phyloP scores from a whole-genome alignment of 352 stramenopile genomes.

The Globisporangium orthogonon region DNA sequence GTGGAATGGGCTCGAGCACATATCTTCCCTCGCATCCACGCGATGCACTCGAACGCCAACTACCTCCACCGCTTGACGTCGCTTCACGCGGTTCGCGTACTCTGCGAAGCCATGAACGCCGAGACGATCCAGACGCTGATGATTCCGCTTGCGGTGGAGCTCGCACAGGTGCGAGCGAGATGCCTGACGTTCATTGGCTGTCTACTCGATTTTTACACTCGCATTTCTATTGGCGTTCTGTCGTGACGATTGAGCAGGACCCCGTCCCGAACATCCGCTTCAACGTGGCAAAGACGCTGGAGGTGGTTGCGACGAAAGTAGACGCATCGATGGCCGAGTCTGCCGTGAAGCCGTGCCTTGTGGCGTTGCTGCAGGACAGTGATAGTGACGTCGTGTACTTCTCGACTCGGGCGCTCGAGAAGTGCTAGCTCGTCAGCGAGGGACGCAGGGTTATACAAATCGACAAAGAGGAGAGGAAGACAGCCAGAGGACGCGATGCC shows the following conservation, averaged over 20 bases:
- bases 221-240: not conserved
- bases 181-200: not conserved
- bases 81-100: constrained; percentile 83
- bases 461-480: not conserved
- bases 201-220: not conserved
- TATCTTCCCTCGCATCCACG: constrained; percentile 92
- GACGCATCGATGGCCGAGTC: constrained; percentile 46
- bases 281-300: constrained; percentile 96
- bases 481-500: not conserved
- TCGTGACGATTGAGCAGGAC: constrained; percentile 36
- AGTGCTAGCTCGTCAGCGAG: constrained; percentile 28
- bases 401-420: constrained; percentile 67
- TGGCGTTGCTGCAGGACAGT: constrained; percentile 81
- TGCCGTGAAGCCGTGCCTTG: constrained; percentile 84
- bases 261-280: constrained; percentile 98
- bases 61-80: constrained; percentile 94
- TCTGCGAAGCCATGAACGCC: constrained; percentile 68
- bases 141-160: constrained; percentile 89
- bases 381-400: constrained; percentile 95
- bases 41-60: constrained; percentile 91
- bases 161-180: constrained; percentile 71
- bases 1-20: constrained; percentile 92
- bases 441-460: not conserved
- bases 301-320: constrained; percentile 79
- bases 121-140: constrained; percentile 83